Conservation (phyloP, 306 rosid genomes). For the Luffa acutangula region DNA sequence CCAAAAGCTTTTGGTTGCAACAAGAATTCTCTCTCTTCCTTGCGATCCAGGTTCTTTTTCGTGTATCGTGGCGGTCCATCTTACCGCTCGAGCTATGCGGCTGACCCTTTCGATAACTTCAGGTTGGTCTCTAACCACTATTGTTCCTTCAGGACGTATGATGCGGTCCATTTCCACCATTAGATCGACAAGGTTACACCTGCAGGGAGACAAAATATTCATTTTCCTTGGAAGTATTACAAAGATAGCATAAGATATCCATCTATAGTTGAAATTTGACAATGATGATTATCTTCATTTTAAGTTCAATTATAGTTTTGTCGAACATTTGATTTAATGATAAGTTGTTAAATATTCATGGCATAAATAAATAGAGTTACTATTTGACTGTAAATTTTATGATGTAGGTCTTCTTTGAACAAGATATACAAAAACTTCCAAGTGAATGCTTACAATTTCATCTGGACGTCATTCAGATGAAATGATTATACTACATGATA, state of each 20-base stretch:
- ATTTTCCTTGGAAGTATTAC: background rate
- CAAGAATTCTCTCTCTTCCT: slow-evolving; percentile 65
- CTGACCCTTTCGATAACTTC: slow-evolving; percentile 68
- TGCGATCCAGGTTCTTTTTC: slow-evolving; percentile 69
- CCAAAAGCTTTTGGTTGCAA: slow-evolving; percentile 71
- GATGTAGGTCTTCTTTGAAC: background rate
- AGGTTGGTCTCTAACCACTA: slow-evolving; percentile 69
- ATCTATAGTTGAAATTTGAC: background rate
- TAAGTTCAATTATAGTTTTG: background rate
- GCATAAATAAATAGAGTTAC: background rate
- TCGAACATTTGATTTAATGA: background rate
- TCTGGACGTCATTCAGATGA: background rate
- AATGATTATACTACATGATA: background rate
- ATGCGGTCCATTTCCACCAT: slow-evolving; percentile 91
- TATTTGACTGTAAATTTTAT: background rate
- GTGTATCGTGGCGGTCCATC: slow-evolving; percentile 55
- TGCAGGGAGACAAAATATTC: slow-evolving; percentile 8
- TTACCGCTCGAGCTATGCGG: slow-evolving; percentile 58
- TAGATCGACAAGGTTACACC: slow-evolving; percentile 90
- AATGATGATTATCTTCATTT: background rate
- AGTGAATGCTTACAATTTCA: background rate
- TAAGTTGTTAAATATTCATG: background rate
- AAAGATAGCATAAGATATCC: background rate
- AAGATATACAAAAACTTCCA: background rate
- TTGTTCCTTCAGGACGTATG: slow-evolving; percentile 82